Base-by-base conservation (phyloP, 2,329 filamentous ascomycete species). In the Aspergillus viridinutans region DNA sequence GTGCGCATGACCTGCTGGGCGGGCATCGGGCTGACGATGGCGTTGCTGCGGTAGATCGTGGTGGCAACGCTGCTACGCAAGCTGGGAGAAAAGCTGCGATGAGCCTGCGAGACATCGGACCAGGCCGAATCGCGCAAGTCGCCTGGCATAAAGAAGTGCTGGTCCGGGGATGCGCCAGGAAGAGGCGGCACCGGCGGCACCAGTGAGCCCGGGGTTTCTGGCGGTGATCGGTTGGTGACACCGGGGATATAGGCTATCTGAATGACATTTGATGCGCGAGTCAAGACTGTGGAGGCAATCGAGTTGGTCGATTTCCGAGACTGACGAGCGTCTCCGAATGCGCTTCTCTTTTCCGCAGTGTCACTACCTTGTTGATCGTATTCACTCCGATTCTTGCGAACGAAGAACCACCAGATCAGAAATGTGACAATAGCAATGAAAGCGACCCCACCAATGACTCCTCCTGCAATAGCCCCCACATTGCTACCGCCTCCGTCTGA, bases 171-270 rank as follows among this genome's bases (percentile, higher is more conserved):
- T 47, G 79, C 78, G 52, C 80, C 86, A 49, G 94, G 93, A 60
- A 97, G 91, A 17, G 93, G 92, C 45, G 94, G 94, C 4, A 99
- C 92, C 0, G 93, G 93, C n/a, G 92, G 92, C 4, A 95, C 89
- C 52, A 93, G 83, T 21, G 91, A 79, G 42, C 85, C 86, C 3
- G 90, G 90, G 0, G 91, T 93, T n/a, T 89, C 87, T 4, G 90
- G 89, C 7, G 88, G 87, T 12, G 92, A 92, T 64, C 93, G 85
- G 77, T 97, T 97, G 59, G 91, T 97, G 67, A 97, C 92, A 58
- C 94, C 94, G 14, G 94, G 94, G 64, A 99, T 97, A 74, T 97
- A 99, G 55, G 94, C 94, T 75, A 99, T 99, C 77, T 97, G 94
- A 68, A 99, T 99, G 72, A 99, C 93, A 79, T 99, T 99, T 69